phyloP scores from a whole-genome alignment of 768 basidiomycete genomes.

The Pilatotrama ljubarskyi region DNA sequence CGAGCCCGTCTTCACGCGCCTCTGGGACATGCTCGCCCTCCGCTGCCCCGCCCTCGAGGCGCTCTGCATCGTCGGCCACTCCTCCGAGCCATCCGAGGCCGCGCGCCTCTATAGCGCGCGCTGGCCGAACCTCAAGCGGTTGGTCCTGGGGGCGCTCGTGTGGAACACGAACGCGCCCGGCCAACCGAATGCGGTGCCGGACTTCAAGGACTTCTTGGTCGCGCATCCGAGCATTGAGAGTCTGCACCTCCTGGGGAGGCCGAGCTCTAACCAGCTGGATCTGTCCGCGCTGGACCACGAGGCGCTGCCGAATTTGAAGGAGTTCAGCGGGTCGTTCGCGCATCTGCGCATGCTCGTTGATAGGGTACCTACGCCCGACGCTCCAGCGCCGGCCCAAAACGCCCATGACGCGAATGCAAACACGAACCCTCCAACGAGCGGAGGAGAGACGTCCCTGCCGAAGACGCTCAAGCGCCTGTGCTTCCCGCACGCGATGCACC shows the following conservation, averaged over 20 bases:
- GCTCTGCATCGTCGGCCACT: slow-evolving; percentile 55
- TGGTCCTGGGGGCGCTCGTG: slow-evolving; percentile 65
- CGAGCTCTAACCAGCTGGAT: slow-evolving; percentile 47
- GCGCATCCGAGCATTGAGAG: slow-evolving; percentile 51
- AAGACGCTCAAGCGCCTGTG: slow-evolving; percentile 52
- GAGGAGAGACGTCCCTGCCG: slow-evolving; percentile 35
- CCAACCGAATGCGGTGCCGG: slow-evolving; percentile 44
- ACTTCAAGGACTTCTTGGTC: slow-evolving; percentile 69
- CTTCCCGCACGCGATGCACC: slow-evolving; percentile 64
- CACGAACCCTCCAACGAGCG: slow-evolving; percentile 7
- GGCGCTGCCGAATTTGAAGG: slow-evolving; percentile 50
- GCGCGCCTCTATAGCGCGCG: slow-evolving; percentile 56
- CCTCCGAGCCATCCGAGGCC: slow-evolving; percentile 53
- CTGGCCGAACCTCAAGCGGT: slow-evolving; percentile 64
- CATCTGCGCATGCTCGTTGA: slow-evolving; percentile 63
- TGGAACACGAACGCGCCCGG: slow-evolving; percentile 47
- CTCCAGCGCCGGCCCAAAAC: background rate
- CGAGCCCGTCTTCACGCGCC: slow-evolving; percentile 49
- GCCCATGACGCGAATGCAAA: background rate
- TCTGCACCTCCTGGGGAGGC: slow-evolving; percentile 35
- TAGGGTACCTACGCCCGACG: slow-evolving; percentile 11
- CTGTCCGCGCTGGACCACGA: slow-evolving; percentile 48
- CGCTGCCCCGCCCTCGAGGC: slow-evolving; percentile 68
- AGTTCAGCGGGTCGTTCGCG: slow-evolving; percentile 66
- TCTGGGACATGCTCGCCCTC: slow-evolving; percentile 73